Percentiles rank a stretch among this genome's conserved stretches.
Evolutionary conservation across 2,329 filamentous ascomycete species (phyloP).

Genomic region (Fusarium pilosicola): DNA sequence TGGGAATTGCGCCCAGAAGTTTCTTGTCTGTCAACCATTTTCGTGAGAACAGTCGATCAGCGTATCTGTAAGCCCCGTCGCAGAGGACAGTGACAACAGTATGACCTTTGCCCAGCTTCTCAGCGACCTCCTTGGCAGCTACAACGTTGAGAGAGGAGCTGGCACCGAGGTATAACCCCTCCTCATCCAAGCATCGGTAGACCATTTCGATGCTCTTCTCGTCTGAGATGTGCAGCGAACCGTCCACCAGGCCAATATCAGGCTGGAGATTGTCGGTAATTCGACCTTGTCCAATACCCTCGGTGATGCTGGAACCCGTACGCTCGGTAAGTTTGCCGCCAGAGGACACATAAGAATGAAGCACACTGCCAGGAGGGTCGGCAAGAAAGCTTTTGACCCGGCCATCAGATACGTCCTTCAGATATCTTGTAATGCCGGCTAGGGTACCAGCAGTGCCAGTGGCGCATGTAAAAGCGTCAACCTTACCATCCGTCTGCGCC

Average conservation of each 20-base stretch:
- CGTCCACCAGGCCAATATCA: slow-evolving; percentile 86
- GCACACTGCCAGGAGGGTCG: slow-evolving; percentile 91
- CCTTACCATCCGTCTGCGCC: slow-evolving; percentile 84
- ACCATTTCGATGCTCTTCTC: slow-evolving; percentile 98
- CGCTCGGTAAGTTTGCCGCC: slow-evolving; percentile 87
- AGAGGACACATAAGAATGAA: slow-evolving; percentile 90
- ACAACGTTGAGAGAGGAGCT: slow-evolving; percentile 95
- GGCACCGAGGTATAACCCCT: slow-evolving; percentile 93
- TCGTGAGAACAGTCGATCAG: slow-evolving; percentile 89
- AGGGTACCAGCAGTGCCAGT: slow-evolving; percentile 94
- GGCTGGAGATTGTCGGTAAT: slow-evolving; percentile 93
- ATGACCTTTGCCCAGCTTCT: slow-evolving; percentile 87
- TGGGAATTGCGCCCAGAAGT: slow-evolving; percentile 81
- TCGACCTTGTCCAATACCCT: slow-evolving; percentile 96
- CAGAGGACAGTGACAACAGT: slow-evolving; percentile 94
- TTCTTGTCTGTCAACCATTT: slow-evolving; percentile 92
- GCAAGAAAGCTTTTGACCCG: slow-evolving; percentile 88
- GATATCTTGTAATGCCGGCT: slow-evolving; percentile 85
- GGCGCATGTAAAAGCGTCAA: slow-evolving; percentile 95
- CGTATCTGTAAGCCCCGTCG: slow-evolving; percentile 97
- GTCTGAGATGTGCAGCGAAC: slow-evolving; percentile 84
- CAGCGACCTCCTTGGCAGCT: slow-evolving; percentile 91
- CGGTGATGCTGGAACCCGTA: slow-evolving; percentile 88
- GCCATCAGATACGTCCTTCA: slow-evolving; percentile 84
- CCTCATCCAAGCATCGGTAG: slow-evolving; percentile 93